phyloP scores from a whole-genome alignment of 257 asterid genomes.

The Plantago elongata region DNA sequence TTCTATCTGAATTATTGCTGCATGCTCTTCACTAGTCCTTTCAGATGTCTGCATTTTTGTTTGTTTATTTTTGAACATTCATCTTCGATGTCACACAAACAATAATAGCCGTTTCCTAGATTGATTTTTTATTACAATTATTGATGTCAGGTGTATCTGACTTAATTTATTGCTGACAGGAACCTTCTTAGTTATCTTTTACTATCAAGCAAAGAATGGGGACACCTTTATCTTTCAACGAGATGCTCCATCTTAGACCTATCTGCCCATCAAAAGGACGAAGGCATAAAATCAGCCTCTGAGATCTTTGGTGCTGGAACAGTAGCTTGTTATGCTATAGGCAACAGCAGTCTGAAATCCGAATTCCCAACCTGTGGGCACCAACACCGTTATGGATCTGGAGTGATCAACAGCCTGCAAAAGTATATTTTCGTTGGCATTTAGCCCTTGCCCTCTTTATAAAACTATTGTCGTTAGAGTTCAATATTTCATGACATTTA shows the following conservation, averaged over 20 bases:
- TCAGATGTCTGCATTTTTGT: not conserved
- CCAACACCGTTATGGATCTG: constrained; percentile 36
- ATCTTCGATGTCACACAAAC: constrained; percentile 7
- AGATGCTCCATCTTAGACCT: constrained; percentile 57
- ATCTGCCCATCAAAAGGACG: constrained; percentile 39
- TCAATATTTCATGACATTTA: not conserved
- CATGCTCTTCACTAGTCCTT: not conserved
- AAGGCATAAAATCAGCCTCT: constrained; percentile 46
- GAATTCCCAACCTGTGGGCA: constrained; percentile 42
- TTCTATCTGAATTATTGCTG: not conserved
- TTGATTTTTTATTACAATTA: constrained; percentile 2
- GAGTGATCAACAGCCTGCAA: constrained; percentile 55
- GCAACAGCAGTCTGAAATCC: constrained; percentile 29
- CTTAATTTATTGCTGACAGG: constrained; percentile 41
- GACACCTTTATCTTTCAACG: constrained; percentile 53
- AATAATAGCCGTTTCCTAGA: constrained; percentile 2
- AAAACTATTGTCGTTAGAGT: constrained; percentile 3
- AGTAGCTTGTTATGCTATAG: constrained; percentile 64
- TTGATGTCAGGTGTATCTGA: constrained; percentile 24
- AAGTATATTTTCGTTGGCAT: constrained; percentile 37
- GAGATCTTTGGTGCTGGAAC: constrained; percentile 83
- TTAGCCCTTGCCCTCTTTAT: not conserved
- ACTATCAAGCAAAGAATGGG: constrained; percentile 64
- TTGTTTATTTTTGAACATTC: constrained; percentile 10
- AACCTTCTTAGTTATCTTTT: constrained; percentile 71